Conservation (phyloP, 495 filamentous ascomycete species). For the Massariosphaeria phaeospora region DNA sequence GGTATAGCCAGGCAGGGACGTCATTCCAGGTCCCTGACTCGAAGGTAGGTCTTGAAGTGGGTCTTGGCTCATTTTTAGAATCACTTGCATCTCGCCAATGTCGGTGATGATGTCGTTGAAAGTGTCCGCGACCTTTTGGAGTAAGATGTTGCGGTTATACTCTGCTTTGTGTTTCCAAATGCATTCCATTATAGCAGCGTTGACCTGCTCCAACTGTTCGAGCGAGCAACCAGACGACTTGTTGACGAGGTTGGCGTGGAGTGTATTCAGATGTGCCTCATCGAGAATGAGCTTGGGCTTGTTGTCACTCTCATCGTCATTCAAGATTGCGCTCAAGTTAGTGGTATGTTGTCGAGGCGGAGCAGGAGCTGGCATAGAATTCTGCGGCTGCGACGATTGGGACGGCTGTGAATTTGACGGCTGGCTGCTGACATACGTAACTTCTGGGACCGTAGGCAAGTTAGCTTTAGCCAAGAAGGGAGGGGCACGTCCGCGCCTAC, state of each 20-base stretch:
- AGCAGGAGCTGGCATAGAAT: constrained; percentile 25
- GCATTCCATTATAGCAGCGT: constrained; percentile 81
- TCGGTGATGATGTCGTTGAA: constrained; percentile 81
- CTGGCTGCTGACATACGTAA: constrained; percentile 41
- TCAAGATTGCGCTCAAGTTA: constrained; percentile 19
- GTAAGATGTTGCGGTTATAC: constrained; percentile 73
- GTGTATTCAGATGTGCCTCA: constrained; percentile 47
- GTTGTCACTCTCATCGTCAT: constrained; percentile 35
- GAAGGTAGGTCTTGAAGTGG: neutral
- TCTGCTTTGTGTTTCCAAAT: constrained; percentile 74
- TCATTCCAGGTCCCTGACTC: constrained; percentile 2
- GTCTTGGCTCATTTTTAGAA: constrained; percentile 35
- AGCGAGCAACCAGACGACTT: constrained; percentile 74
- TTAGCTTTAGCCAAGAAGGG: constrained; percentile 2
- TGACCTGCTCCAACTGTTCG: constrained; percentile 92
- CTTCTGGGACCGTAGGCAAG: constrained; percentile 10
- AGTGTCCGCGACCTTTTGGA: constrained; percentile 53
- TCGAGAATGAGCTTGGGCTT: constrained; percentile 55
- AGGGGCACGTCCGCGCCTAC: neutral
- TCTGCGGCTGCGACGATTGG: constrained; percentile 21
- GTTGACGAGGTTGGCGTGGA: constrained; percentile 56
- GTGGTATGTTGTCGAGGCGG: constrained; percentile 21
- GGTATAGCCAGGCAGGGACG: too few species aligned
- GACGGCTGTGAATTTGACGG: constrained; percentile 34
- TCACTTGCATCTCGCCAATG: constrained; percentile 64